phyloP scores from a whole-genome alignment of 768 basidiomycete genomes.

The Lanmaoa rubissima region DNA sequence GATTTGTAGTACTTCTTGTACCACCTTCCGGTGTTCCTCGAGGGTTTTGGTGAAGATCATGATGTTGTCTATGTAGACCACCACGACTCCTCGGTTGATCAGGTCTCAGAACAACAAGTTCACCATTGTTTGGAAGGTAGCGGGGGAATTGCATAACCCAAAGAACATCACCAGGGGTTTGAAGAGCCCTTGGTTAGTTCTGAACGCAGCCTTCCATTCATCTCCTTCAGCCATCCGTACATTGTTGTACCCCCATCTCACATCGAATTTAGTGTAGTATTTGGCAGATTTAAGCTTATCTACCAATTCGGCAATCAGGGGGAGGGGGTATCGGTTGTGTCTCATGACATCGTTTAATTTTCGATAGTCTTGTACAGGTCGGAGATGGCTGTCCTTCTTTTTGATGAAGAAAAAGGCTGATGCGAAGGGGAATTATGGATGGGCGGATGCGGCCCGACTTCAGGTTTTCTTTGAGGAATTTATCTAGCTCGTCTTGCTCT shows the following conservation, averaged over 20 bases:
- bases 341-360: slow-evolving; percentile 26
- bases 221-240: slow-evolving; percentile 27
- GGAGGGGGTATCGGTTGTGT: slow-evolving; percentile 29
- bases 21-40: slow-evolving; percentile 25
- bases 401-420: slow-evolving; percentile 31
- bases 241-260: slow-evolving; percentile 35
- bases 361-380: slow-evolving; percentile 35
- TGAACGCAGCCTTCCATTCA: slow-evolving; percentile 35
- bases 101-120: slow-evolving; percentile 20
- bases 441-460: slow-evolving; percentile 17
- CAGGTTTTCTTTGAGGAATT: too few relatives aligned
- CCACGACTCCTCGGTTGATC: not conserved
- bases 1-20: not conserved
- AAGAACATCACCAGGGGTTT: slow-evolving; percentile 8
- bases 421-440: slow-evolving; percentile 20
- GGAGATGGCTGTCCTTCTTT: slow-evolving; percentile 36
- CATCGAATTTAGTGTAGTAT: slow-evolving; percentile 31
- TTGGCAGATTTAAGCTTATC: slow-evolving; percentile 17
- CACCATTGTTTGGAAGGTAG: slow-evolving; percentile 28
- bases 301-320: slow-evolving; percentile 23
- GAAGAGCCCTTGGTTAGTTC: not conserved
- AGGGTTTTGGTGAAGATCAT: slow-evolving; percentile 32
- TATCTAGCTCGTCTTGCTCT: too few relatives aligned
- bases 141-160: slow-evolving; percentile 1
- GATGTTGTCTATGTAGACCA: slow-evolving; percentile 37